phyloP scores from a whole-genome alignment of 805 yeast species.

The Millerozyma acaciae region DNA sequence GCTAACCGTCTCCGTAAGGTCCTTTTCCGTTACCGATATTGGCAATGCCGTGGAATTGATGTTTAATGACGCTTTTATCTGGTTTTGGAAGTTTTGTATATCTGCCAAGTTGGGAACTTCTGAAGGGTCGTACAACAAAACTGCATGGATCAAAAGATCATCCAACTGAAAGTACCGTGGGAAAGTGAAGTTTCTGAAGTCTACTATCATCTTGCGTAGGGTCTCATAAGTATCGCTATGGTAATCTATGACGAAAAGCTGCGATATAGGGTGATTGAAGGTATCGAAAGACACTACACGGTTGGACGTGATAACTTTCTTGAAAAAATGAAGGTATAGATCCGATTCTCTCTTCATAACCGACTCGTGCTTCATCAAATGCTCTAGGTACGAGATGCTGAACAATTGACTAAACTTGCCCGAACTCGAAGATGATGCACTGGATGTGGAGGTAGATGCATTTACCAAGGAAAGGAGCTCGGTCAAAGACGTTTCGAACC shows the following conservation, averaged over 20 bases:
- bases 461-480: slow-evolving; percentile 31
- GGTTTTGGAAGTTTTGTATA: slow-evolving; percentile 26
- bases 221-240: slow-evolving; percentile 47
- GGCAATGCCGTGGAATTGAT: slow-evolving; percentile 24
- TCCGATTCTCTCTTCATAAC: slow-evolving; percentile 15
- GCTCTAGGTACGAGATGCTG: slow-evolving; percentile 36
- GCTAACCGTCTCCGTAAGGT: slow-evolving; percentile 7
- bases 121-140: slow-evolving; percentile 27
- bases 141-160: slow-evolving; percentile 48
- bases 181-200: slow-evolving; percentile 44
- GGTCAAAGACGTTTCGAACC: slow-evolving; percentile 47
- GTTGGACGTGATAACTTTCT: slow-evolving; percentile 55
- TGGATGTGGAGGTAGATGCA: slow-evolving; percentile 9
- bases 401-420: slow-evolving; percentile 25
- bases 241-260: slow-evolving; percentile 60
- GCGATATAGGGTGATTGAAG: slow-evolving; percentile 80
- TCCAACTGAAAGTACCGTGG: slow-evolving; percentile 67
- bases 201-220: slow-evolving; percentile 56
- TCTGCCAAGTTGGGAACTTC: slow-evolving; percentile 19
- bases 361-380: slow-evolving; percentile 19
- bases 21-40: slow-evolving; percentile 2
- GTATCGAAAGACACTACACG: slow-evolving; percentile 75
- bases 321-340: slow-evolving; percentile 54
- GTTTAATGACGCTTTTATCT: slow-evolving; percentile 22
- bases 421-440: slow-evolving; percentile 15